Evolutionary conservation across 2,329 filamentous ascomycete genomes (phyloP).

Genomic region (Calonectria henricotiae): DNA sequence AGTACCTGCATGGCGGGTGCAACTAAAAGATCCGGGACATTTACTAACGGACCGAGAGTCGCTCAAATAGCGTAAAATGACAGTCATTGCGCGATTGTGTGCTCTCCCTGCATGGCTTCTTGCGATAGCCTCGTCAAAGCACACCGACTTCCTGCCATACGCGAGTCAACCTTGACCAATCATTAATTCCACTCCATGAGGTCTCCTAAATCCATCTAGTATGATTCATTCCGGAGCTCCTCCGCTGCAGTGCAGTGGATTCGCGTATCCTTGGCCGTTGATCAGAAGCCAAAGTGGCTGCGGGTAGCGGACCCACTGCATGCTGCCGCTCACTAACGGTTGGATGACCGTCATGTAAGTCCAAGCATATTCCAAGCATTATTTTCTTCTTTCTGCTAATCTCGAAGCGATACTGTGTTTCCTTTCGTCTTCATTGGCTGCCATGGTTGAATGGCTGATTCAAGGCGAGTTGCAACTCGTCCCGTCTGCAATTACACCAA

Average conservation of each 20-base stretch:
- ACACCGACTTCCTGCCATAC: slow-evolving; percentile 19
- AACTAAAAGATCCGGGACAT: slow-evolving; percentile 13
- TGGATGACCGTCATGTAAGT: slow-evolving; percentile 9
- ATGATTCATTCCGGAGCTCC: slow-evolving; percentile 1
- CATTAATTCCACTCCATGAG: background rate
- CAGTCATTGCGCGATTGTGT: background rate
- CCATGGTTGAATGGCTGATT: background rate
- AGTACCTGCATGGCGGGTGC: slow-evolving; percentile 13
- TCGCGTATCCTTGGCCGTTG: background rate
- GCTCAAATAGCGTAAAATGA: background rate
- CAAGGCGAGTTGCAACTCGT: background rate
- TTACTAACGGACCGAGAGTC: background rate
- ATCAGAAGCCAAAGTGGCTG: background rate
- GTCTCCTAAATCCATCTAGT: background rate
- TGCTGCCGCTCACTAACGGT: background rate
- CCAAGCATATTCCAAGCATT: slow-evolving; percentile 11
- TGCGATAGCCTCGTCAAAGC: slow-evolving; percentile 10
- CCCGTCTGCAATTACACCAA: background rate
- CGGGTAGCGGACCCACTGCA: slow-evolving; percentile 5
- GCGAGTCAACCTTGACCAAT: background rate
- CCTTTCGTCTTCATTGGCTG: background rate
- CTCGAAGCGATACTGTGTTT: background rate
- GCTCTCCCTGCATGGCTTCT: slow-evolving; percentile 17
- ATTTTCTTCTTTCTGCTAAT: slow-evolving; percentile 4
- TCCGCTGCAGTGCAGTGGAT: background rate